Evolutionary conservation across 2,329 filamentous ascomycete genomes (phyloP).

Genomic region (Claviceps cyperi): DNA sequence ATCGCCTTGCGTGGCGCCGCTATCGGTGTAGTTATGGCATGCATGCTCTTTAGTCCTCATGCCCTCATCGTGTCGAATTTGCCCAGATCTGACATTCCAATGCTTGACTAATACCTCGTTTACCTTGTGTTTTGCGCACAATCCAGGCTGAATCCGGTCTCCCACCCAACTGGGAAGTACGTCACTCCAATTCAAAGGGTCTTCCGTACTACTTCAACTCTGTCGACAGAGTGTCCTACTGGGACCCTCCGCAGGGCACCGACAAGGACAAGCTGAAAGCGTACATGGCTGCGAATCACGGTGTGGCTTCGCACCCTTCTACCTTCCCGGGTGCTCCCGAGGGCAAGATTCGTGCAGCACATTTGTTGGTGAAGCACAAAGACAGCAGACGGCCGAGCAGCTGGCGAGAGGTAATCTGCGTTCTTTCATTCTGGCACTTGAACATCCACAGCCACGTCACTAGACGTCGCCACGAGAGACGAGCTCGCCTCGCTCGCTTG

Average conservation of each 20-base stretch:
- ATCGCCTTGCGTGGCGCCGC: slow-evolving; percentile 5
- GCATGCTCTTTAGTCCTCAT: slow-evolving; percentile 1
- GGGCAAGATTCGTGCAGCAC: slow-evolving; percentile 85
- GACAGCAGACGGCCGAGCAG: slow-evolving; percentile 80
- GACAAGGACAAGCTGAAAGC: slow-evolving; percentile 85
- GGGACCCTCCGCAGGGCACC: slow-evolving; percentile 81
- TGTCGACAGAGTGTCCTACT: slow-evolving; percentile 72
- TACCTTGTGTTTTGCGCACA: not conserved
- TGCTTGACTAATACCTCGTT: not conserved
- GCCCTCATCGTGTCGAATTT: not conserved
- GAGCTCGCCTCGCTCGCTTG: too few relatives aligned
- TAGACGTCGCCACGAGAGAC: not conserved
- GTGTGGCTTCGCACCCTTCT: slow-evolving; percentile 29
- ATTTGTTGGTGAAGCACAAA: slow-evolving; percentile 86
- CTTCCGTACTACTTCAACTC: slow-evolving; percentile 98
- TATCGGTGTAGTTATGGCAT: slow-evolving; percentile 5
- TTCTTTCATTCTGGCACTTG: too few relatives aligned
- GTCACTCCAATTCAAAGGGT: slow-evolving; percentile 96
- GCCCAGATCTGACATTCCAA: not conserved
- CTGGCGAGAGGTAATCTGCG: slow-evolving; percentile 56
- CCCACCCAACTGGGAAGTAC: slow-evolving; percentile 82
- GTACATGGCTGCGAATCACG: slow-evolving; percentile 87
- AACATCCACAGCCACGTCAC: not conserved
- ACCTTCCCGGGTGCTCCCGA: slow-evolving; percentile 32
- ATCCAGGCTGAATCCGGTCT: slow-evolving; percentile 60